These are phyloP conservation scores for Nigrograna mackinnonii DNA, from an alignment of 2,329 filamentous ascomycete species.

Conservation along the genomic window DNA sequence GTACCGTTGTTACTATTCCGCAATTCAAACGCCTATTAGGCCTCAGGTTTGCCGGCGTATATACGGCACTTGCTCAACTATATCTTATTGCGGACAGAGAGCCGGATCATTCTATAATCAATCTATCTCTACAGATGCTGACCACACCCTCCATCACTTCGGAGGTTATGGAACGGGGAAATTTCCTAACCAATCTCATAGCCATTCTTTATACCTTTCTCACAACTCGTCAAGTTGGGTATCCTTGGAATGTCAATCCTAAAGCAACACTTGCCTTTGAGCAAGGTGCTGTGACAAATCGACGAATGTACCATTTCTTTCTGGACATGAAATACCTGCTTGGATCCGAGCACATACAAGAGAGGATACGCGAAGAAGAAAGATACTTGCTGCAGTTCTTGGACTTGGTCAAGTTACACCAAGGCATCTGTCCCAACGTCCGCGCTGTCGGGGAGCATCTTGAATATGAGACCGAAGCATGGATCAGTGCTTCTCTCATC, in stretches of 20 bases:
- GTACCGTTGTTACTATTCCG: conserved; percentile 91
- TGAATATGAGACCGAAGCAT: conserved; percentile 96
- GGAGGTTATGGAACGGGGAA: conserved; percentile 91
- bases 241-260: conserved; percentile 85
- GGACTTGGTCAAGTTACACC: conserved; percentile 92
- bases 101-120: conserved; percentile 98
- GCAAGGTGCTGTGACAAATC: conserved; percentile 90
- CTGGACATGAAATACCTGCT: conserved; percentile 91
- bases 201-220: conserved; percentile 97
- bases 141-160: conserved; percentile 96
- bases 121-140: conserved; percentile 92
- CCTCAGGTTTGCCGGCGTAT: conserved; percentile 90
- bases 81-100: conserved; percentile 96
- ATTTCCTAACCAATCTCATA: conserved; percentile 93
- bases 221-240: conserved; percentile 92
- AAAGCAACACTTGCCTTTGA: conserved; percentile 90
- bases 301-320: conserved; percentile 97
- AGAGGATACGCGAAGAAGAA: conserved; percentile 78
- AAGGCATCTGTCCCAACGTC: conserved; percentile 94
- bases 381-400: conserved; percentile 93
- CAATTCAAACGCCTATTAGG: conserved; percentile 95
- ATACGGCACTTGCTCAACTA: conserved; percentile 89
- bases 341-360: conserved; percentile 83
- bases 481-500: conserved; percentile 94
- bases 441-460: conserved; percentile 93